Evolutionary conservation across 2,329 filamentous ascomycete species (phyloP).

Genomic region (Sclerotiophoma versabilis): DNA sequence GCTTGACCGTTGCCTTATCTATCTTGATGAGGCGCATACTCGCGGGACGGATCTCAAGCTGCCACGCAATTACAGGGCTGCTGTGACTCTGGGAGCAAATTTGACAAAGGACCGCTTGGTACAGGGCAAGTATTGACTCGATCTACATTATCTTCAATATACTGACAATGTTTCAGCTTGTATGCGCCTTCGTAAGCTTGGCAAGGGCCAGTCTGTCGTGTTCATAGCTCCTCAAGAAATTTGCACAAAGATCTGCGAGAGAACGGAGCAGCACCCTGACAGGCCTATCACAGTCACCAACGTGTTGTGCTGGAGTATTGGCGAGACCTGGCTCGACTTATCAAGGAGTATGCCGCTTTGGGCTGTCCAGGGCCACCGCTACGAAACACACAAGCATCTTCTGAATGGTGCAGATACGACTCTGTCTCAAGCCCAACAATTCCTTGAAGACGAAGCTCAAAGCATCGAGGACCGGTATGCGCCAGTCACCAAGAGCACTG

Average conservation of each 20-base stretch:
- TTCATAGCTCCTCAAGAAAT: slow-evolving; percentile 70
- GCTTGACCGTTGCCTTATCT: slow-evolving; percentile 68
- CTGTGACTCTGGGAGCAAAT: slow-evolving; percentile 70
- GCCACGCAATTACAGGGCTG: slow-evolving; percentile 65
- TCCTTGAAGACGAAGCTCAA: slow-evolving; percentile 65
- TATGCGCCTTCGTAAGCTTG: slow-evolving; percentile 61
- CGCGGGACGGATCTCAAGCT: slow-evolving; percentile 72
- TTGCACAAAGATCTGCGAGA: slow-evolving; percentile 57
- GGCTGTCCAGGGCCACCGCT: slow-evolving; percentile 65
- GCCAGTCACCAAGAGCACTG: slow-evolving; percentile 34
- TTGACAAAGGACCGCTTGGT: slow-evolving; percentile 73
- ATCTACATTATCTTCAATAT: background rate
- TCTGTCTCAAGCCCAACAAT: slow-evolving; percentile 45
- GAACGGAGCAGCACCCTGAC: slow-evolving; percentile 7
- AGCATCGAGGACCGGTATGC: slow-evolving; percentile 62
- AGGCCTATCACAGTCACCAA: slow-evolving; percentile 58
- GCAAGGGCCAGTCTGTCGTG: slow-evolving; percentile 68
- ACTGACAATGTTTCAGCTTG: slow-evolving; percentile 58
- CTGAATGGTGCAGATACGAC: slow-evolving; percentile 39
- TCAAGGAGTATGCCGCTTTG: slow-evolving; percentile 64
- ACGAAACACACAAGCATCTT: slow-evolving; percentile 52
- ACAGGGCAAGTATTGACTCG: slow-evolving; percentile 58
- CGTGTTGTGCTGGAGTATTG: slow-evolving; percentile 67
- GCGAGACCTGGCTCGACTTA: slow-evolving; percentile 62
- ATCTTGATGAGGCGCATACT: slow-evolving; percentile 74